These are phyloP conservation scores for Pleurotus tuoliensis DNA, from an alignment of 768 basidiomycete species.

Conservation along the genomic window DNA sequence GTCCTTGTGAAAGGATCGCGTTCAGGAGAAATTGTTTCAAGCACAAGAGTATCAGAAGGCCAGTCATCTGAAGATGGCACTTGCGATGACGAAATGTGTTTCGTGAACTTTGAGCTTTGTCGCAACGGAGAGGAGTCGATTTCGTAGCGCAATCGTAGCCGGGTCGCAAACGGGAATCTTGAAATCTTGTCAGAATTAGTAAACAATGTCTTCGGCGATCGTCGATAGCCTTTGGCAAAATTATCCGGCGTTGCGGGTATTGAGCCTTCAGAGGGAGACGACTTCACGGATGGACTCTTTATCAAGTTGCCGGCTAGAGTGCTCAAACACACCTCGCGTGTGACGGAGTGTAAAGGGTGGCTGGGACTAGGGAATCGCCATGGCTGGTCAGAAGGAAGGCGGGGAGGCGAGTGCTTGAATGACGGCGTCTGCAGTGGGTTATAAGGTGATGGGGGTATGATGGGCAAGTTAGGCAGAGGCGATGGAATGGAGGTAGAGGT, in stretches of 20 bases:
- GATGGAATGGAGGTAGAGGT: conserved; percentile 16
- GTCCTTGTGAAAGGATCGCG: conserved; percentile 44
- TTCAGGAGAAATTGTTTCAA: neutral
- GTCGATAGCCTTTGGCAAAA: conserved; percentile 25
- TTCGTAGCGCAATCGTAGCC: conserved; percentile 24
- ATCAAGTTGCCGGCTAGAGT: conserved; percentile 51
- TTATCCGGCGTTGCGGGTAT: conserved; percentile 28
- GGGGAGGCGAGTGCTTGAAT: conserved; percentile 74
- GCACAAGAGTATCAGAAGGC: conserved; percentile 26
- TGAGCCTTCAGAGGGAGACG: conserved; percentile 16
- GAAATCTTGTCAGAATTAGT: conserved; percentile 15
- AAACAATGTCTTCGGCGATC: conserved; percentile 38
- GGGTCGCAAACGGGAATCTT: conserved; percentile 2
- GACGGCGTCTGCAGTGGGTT: conserved; percentile 71
- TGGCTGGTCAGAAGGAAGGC: conserved; percentile 73
- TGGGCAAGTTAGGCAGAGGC: conserved; percentile 24
- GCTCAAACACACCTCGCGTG: conserved; percentile 61
- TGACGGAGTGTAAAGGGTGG: conserved; percentile 66
- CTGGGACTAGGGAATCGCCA: conserved; percentile 82
- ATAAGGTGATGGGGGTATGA: conserved; percentile 68
- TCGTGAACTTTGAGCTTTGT: conserved; percentile 19
- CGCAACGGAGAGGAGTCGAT: conserved; percentile 48
- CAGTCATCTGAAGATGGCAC: conserved; percentile 29
- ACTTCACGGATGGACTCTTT: conserved; percentile 43
- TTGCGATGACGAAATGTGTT: neutral